Conservation (phyloP, 495 filamentous ascomycete genomes). For the Peziza echinospora region DNA sequence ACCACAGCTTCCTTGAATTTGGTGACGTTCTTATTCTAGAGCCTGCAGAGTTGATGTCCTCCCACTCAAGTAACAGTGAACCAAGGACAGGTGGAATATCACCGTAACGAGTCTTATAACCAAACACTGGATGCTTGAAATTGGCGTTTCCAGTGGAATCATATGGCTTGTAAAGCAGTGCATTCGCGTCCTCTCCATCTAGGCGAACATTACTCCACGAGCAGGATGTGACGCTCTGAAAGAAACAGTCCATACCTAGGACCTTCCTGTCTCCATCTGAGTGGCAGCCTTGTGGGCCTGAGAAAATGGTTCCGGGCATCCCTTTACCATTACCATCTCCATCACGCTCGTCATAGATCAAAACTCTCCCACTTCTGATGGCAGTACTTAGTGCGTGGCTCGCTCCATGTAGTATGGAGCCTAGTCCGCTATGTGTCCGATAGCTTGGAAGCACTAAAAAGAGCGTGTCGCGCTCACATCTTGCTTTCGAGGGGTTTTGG, state of each 20-base stretch:
- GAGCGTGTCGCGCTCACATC: slow-evolving; percentile 1
- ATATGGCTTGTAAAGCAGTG: not conserved
- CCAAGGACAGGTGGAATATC: slow-evolving; percentile 5
- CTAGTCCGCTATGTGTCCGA: slow-evolving; percentile 1
- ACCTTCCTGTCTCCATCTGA: not conserved
- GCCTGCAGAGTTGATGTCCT: not conserved
- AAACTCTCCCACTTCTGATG: slow-evolving; percentile 5
- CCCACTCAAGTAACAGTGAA: not conserved
- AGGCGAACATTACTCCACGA: not conserved
- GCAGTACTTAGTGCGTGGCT: slow-evolving; percentile 1
- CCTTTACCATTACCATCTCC: slow-evolving; percentile 1
- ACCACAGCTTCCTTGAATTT: slow-evolving; percentile 6
- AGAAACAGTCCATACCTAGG: slow-evolving; percentile 4
- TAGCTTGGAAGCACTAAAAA: slow-evolving; percentile 6
- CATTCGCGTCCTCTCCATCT: not conserved
- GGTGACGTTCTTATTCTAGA: not conserved
- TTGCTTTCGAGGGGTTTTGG: slow-evolving; percentile 5
- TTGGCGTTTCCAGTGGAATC: not conserved
- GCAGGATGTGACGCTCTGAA: slow-evolving; percentile 8
- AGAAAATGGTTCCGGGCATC: not conserved
- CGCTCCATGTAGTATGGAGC: slow-evolving; percentile 5
- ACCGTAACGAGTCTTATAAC: slow-evolving; percentile 3
- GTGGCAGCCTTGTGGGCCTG: not conserved
- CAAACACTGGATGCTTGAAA: not conserved
- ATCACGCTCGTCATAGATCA: slow-evolving; percentile 3